Conservation (phyloP, 768 basidiomycete genomes). For the Crepidotus variabilis region DNA sequence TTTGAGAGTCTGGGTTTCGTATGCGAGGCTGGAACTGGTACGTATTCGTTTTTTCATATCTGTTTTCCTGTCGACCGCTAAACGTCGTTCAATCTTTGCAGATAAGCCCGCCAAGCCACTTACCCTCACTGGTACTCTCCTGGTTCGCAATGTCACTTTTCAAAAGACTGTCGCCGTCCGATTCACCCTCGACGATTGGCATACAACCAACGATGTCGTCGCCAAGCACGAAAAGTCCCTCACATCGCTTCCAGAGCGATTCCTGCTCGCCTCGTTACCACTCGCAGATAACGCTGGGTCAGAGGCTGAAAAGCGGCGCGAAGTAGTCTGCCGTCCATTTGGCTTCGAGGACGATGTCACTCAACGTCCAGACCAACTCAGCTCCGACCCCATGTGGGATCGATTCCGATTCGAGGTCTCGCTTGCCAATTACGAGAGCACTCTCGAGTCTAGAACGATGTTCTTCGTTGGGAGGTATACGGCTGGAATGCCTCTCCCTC, state of each 20-base stretch:
- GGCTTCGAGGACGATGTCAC: constrained; percentile 7
- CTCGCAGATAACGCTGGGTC: neutral
- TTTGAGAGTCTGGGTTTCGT: constrained; percentile 24
- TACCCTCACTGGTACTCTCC: constrained; percentile 66
- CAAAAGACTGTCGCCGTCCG: constrained; percentile 82
- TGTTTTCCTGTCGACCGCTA: neutral
- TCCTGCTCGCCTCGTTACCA: constrained; percentile 9
- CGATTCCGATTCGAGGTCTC: constrained; percentile 59
- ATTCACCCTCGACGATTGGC: constrained; percentile 94
- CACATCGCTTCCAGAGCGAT: constrained; percentile 28
- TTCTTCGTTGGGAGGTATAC: constrained; percentile 59
- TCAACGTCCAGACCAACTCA: neutral
- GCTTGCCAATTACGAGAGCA: constrained; percentile 64
- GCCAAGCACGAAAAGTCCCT: constrained; percentile 47
- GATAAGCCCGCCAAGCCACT: constrained; percentile 13
- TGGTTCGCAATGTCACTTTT: constrained; percentile 83
- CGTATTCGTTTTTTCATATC: constrained; percentile 1
- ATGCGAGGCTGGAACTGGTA: constrained; percentile 8
- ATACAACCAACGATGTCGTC: constrained; percentile 82
- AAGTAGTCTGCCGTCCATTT: constrained; percentile 1
- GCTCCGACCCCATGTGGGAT: constrained; percentile 40
- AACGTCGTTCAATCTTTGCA: constrained; percentile 3
- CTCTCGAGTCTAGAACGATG: constrained; percentile 48
- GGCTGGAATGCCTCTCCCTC: constrained; percentile 9
- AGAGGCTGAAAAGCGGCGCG: neutral